These are phyloP conservation scores for Monosporascus cannonballus DNA, from an alignment of 2,329 filamentous ascomycete genomes.

Conservation along the genomic window DNA sequence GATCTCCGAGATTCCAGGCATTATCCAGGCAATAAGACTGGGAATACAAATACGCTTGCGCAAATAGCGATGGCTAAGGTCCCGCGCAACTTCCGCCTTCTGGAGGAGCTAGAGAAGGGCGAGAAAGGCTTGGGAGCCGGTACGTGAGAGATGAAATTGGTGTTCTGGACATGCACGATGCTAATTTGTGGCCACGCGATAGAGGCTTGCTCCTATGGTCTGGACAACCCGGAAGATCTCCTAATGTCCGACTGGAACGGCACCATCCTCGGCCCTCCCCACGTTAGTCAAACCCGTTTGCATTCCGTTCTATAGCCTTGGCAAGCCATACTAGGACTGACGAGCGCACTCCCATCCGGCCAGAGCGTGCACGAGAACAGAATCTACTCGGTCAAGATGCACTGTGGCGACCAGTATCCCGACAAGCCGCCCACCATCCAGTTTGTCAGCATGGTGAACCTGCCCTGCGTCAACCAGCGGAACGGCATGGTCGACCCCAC, in stretches of 20 bases:
- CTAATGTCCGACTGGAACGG: conserved; percentile 99
- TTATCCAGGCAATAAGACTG: too few relatives aligned
- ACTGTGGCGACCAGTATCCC: conserved; percentile 86
- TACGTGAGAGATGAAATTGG: conserved; percentile 30
- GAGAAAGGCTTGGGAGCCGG: conserved; percentile 95
- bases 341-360: not conserved
- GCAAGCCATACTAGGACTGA: not conserved
- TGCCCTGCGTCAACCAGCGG: conserved; percentile 82
- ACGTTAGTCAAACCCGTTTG: conserved; percentile 53
- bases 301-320: not conserved
- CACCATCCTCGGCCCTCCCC: conserved; percentile 92
- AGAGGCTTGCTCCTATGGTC: conserved; percentile 96
- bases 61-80: conserved; percentile 56
- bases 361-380: conserved; percentile 96
- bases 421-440: conserved; percentile 83
- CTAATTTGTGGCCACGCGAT: conserved; percentile 1
- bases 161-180: not conserved
- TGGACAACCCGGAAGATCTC: conserved; percentile 89
- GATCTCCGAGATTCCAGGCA: too few relatives aligned
- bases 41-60: not conserved
- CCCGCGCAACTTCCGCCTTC: conserved; percentile 89
- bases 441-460: conserved; percentile 90
- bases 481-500: conserved; percentile 80
- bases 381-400: conserved; percentile 97
- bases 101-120: conserved; percentile 97